Conservation (phyloP, 2,329 filamentous ascomycete species). For the Aspergillus aculeatus region DNA sequence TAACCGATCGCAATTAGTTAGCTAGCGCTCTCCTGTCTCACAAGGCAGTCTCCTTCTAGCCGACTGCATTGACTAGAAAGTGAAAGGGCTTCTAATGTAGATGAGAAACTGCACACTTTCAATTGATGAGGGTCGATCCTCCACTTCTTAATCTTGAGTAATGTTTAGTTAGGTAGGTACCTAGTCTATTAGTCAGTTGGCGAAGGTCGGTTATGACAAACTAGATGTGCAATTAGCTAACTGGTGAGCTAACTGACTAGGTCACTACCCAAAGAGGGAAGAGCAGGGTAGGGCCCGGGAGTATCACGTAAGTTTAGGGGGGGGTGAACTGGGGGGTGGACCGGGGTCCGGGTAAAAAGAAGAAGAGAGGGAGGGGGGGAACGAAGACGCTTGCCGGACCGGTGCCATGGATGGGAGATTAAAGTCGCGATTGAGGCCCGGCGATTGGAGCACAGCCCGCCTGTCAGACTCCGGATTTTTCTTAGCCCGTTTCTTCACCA, state of each 20-base stretch:
- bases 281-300: background rate
- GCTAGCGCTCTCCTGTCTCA: no score
- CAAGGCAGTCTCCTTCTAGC: background rate
- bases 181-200: background rate
- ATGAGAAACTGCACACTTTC: background rate
- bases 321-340: background rate
- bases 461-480: constrained; percentile 6
- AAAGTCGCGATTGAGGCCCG: background rate
- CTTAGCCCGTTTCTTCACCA: background rate
- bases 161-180: background rate
- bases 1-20: no score
- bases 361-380: background rate
- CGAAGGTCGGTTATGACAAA: constrained; percentile 1
- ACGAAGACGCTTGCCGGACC: background rate
- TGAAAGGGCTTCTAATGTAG: constrained; percentile 5
- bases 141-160: background rate
- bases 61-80: constrained; percentile 4
- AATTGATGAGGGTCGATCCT: constrained; percentile 5
- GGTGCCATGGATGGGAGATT: constrained; percentile 3
- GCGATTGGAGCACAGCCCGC: background rate
- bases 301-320: no score
- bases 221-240: background rate
- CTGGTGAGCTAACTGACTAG: background rate
- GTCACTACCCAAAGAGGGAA: background rate
- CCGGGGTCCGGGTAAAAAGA: background rate